Evolutionary conservation across 2,329 filamentous ascomycete genomes (phyloP), one percentile per base, ranked within the genome.

Genomic region (Aspergillus brunneoviolaceus): DNA sequence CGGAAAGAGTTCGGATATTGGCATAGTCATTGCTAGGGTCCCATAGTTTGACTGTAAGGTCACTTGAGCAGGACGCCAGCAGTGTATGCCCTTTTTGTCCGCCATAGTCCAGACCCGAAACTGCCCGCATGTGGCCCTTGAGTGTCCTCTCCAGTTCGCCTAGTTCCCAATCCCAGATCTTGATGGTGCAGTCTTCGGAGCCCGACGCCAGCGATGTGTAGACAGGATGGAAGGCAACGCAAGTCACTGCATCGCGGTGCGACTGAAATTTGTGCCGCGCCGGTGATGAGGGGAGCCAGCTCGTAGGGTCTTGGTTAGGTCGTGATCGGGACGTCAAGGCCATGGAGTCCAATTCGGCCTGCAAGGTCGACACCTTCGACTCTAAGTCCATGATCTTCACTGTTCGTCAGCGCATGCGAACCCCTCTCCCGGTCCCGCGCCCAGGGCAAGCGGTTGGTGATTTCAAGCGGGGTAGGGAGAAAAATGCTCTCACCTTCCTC

Each of bases 161-260:
- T 19, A 95, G 79, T 71, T 97, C 93, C 89, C 92, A 97, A 72
- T 96, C 93, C 93, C 93, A 97, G 57, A 97, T 92, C 72, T 96
- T 97, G 76, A 97, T 96, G 5, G 90, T 96, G 60, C 86, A 90
- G 75, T 97, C 93, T 75, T 96, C 93, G 4, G 92, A 96, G 16
- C 91, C 92, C 0, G 92, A 95, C 7, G 93, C 93, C n/a, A 97
- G 81, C 2, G 90, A 93, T 5, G 91, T 92, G 77, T 96, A 96
- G 29, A 93, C 82, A 0, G 93, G 93, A 71, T 97, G 93, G 71
- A 97, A 97, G 10, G 93, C 93, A 60, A 97, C 87, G 70, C 90
- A 92, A 58, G 89, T 96, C 60, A 97, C 87, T n/a, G 90, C 85
- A 21, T 87, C 83, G 69, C 91, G 86, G 75, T 96, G 93, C 16